Percentiles rank a stretch among this genome's conserved stretches.
phyloP scores from a whole-genome alignment of 1,139 yeast genomes.

The Kurtzmaniella quercitrusa region DNA sequence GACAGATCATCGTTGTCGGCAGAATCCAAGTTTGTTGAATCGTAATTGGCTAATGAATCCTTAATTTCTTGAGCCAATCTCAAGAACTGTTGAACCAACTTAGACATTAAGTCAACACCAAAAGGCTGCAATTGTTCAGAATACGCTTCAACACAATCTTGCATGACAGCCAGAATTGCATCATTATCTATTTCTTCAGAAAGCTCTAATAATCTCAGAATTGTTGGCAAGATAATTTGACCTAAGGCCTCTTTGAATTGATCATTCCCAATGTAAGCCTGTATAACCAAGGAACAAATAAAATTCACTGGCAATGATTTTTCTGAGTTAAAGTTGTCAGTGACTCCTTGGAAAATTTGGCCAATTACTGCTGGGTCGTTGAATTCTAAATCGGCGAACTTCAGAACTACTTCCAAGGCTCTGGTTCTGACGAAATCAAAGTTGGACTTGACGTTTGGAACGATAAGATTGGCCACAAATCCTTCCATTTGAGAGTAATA shows the following conservation, averaged over 20 bases:
- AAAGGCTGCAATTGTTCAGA: constrained; percentile 90
- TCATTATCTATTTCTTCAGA: constrained; percentile 87
- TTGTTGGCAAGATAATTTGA: constrained; percentile 68
- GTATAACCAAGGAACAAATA: constrained; percentile 82
- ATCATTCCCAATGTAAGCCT: constrained; percentile 65
- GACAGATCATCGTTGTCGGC: constrained; percentile 48
- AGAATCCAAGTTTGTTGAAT: constrained; percentile 37
- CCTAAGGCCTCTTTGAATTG: constrained; percentile 68
- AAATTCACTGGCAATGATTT: constrained; percentile 72
- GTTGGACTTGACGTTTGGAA: constrained; percentile 67
- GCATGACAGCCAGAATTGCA: constrained; percentile 86
- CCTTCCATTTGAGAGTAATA: constrained; percentile 63
- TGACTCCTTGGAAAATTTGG: constrained; percentile 61
- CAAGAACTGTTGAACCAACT: constrained; percentile 76
- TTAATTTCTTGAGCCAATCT: constrained; percentile 66
- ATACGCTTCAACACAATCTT: constrained; percentile 88
- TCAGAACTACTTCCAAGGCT: constrained; percentile 72
- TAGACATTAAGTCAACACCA: constrained; percentile 81
- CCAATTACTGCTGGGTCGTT: constrained; percentile 46
- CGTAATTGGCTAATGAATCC: constrained; percentile 49
- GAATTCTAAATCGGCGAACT: constrained; percentile 64
- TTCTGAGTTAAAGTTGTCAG: constrained; percentile 47
- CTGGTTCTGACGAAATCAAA: constrained; percentile 79
- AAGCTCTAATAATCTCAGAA: constrained; percentile 72
- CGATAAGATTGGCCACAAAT: constrained; percentile 58